These are phyloP conservation scores for Leishmania major DNA, from an alignment of 208 protist species.

Conservation along the genomic window DNA sequence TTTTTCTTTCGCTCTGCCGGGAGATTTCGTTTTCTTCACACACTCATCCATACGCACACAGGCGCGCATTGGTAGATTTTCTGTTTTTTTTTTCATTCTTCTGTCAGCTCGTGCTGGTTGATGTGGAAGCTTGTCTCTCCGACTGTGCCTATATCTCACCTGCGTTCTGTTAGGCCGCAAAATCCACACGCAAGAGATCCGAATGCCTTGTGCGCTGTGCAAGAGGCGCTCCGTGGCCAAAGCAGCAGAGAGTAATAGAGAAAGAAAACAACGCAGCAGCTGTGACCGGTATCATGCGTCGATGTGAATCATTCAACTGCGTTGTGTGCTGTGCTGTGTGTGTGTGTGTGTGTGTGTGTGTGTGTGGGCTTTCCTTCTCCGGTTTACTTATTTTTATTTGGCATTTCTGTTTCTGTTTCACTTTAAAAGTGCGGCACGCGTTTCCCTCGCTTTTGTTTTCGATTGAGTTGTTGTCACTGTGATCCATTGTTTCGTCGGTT, in stretches of 20 bases:
- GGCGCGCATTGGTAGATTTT: background rate
- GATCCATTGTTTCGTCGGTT: background rate
- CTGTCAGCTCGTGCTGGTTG: background rate
- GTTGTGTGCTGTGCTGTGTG: background rate
- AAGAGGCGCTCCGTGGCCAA: background rate
- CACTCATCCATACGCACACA: background rate
- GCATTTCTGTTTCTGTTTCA: background rate
- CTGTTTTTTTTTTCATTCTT: background rate
- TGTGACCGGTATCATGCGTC: background rate
- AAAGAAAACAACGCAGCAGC: background rate
- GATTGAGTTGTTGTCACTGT: background rate
- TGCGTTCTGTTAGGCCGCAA: background rate
- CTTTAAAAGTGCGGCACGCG: background rate
- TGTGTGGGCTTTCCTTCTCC: background rate
- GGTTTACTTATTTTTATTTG: slow-evolving; percentile 2
- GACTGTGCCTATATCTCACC: background rate
- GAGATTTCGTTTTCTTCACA: too few relatives aligned
- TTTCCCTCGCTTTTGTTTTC: background rate
- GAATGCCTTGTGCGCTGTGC: background rate
- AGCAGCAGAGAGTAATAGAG: background rate
- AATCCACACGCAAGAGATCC: background rate
- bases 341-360: background rate
- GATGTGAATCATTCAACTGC: background rate
- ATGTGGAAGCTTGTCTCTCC: background rate
- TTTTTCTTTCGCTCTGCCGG: background rate